Evolutionary conservation across 2,329 filamentous ascomycete genomes (phyloP).

Genomic region (Colletotrichum endophyticum): DNA sequence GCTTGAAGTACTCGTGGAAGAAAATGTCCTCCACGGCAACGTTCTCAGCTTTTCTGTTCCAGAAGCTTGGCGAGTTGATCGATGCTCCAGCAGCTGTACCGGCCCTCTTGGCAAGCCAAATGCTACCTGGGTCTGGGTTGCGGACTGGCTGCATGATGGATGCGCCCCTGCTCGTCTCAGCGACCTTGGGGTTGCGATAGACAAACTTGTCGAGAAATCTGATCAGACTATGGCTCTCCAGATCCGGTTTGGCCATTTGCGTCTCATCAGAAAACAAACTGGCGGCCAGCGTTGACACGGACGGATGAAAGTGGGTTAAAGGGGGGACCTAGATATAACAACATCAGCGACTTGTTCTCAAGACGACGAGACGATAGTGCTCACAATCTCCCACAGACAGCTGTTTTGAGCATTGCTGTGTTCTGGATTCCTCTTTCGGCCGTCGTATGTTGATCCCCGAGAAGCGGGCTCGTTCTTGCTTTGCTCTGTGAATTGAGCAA

Average conservation of each 20-base stretch:
- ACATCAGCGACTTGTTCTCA: background rate
- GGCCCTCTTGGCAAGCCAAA: constrained; percentile 59
- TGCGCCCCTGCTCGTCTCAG: constrained; percentile 70
- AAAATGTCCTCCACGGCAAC: constrained; percentile 93
- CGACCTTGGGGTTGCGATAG: constrained; percentile 90
- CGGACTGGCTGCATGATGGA: constrained; percentile 96
- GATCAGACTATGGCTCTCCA: constrained; percentile 88
- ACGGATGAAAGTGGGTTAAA: constrained; percentile 87
- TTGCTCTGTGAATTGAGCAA: constrained; percentile 25
- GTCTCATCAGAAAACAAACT: constrained; percentile 72
- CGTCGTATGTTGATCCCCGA: constrained; percentile 67
- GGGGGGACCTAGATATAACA: constrained; percentile 59
- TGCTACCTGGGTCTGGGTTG: constrained; percentile 60
- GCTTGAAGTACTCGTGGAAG: constrained; percentile 96
- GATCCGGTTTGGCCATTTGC: constrained; percentile 86
- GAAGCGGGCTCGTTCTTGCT: constrained; percentile 28
- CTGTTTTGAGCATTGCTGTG: constrained; percentile 92
- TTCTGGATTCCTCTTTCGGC: constrained; percentile 88
- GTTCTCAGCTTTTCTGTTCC: constrained; percentile 87
- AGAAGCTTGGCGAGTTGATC: constrained; percentile 89
- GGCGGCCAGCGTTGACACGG: constrained; percentile 82
- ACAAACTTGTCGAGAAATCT: constrained; percentile 98
- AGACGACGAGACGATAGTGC: constrained; percentile 27
- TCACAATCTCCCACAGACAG: constrained; percentile 89
- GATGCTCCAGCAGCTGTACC: constrained; percentile 38